Evolutionary conservation across 371 early-diverging fungal genomes (phyloP).

Genomic region (Rhizomucor pusillus): DNA sequence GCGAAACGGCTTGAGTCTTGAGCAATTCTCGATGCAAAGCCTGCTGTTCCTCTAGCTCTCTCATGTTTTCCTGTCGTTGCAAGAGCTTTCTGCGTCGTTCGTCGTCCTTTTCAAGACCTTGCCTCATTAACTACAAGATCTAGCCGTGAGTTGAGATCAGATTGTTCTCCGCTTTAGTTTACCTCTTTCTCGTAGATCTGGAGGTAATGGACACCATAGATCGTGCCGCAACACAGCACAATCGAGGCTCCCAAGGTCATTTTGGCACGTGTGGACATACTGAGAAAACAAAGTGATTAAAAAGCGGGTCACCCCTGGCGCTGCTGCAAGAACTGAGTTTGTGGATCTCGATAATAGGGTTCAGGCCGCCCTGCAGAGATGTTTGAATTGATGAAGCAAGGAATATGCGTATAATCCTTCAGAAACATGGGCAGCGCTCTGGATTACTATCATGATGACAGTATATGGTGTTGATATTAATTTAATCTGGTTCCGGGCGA

Average conservation of each 20-base stretch:
- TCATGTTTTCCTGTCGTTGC: constrained; percentile 40
- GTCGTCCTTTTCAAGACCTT: constrained; percentile 30
- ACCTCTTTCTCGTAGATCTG: constrained; percentile 49
- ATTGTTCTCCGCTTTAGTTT: constrained; percentile 1
- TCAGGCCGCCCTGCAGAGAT: too few relatives aligned
- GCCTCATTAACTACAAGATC: constrained; percentile 28
- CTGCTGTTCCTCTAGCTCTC: constrained; percentile 45
- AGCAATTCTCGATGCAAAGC: constrained; percentile 42
- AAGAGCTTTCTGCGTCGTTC: constrained; percentile 36
- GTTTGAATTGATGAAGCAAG: too few relatives aligned
- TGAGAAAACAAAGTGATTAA: background rate
- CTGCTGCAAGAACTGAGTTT: too few relatives aligned
- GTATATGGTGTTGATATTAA: too few relatives aligned
- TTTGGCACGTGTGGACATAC: constrained; percentile 48
- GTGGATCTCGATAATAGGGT: too few relatives aligned
- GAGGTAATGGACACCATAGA: constrained; percentile 50
- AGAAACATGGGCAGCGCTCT: too few relatives aligned
- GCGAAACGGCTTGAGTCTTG: constrained; percentile 42
- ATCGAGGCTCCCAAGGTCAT: constrained; percentile 44
- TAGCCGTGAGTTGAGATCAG: background rate
- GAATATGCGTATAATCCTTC: too few relatives aligned
- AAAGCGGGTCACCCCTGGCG: too few relatives aligned
- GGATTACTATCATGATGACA: too few relatives aligned
- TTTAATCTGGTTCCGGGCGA: too few relatives aligned
- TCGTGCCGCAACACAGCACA: constrained; percentile 40